Percentiles rank a stretch among this genome's conserved stretches.
Evolutionary conservation across 805 yeast genomes (phyloP).

Genomic region (Schwanniomyces polymorphus): DNA sequence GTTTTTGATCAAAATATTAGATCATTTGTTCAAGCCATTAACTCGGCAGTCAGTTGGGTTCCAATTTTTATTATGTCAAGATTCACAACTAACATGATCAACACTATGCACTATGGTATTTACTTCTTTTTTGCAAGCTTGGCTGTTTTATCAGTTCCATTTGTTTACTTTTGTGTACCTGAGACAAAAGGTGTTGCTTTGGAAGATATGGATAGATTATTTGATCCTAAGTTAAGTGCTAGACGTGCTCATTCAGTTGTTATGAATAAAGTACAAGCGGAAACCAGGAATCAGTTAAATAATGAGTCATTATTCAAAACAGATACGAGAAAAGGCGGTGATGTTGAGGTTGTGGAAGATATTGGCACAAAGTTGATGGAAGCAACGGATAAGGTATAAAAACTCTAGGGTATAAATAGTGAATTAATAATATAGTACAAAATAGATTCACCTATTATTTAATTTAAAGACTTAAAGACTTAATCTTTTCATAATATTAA

Average conservation of each 20-base stretch:
- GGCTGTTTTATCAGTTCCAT: slow-evolving; percentile 33
- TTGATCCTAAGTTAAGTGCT: slow-evolving; percentile 18
- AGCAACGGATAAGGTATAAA: not conserved
- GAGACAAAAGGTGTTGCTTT: slow-evolving; percentile 38
- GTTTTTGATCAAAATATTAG: slow-evolving; percentile 41
- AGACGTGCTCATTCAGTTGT: slow-evolving; percentile 21
- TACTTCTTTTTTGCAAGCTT: slow-evolving; percentile 37
- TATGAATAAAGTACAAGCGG: slow-evolving; percentile 10
- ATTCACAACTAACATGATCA: slow-evolving; percentile 34
- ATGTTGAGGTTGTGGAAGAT: slow-evolving; percentile 16
- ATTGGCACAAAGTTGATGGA: not conserved
- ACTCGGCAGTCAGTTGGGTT: slow-evolving; percentile 41
- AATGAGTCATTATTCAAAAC: slow-evolving; percentile 16
- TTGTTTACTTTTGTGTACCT: slow-evolving; percentile 37
- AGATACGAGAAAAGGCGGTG: slow-evolving; percentile 19
- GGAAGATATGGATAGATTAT: slow-evolving; percentile 26
- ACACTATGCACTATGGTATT: slow-evolving; percentile 33
- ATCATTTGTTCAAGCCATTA: slow-evolving; percentile 39
- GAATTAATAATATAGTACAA: too few relatives aligned
- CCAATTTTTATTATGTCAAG: slow-evolving; percentile 39
- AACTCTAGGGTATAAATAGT: too few relatives aligned
- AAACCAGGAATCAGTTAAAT: slow-evolving; percentile 12
- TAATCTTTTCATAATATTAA: too few relatives aligned
- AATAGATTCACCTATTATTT: too few relatives aligned
- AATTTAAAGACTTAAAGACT: too few relatives aligned